Evolutionary conservation across 441 rosid species (phyloP).

Genomic region (Manihot esculenta): DNA sequence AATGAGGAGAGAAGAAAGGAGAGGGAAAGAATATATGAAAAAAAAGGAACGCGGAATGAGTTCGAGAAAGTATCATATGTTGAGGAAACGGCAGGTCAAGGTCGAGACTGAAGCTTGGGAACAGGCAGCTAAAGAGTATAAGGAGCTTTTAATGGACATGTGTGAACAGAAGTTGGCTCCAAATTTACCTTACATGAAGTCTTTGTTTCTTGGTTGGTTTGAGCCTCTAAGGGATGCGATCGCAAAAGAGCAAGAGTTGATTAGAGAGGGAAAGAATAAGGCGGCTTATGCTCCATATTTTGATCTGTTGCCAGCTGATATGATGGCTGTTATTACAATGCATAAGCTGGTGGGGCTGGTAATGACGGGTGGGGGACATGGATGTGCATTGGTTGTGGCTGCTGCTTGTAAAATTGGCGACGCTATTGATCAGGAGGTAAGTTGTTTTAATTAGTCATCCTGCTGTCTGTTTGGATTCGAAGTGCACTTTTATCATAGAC

Average conservation of each 20-base stretch:
- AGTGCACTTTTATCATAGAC: background rate
- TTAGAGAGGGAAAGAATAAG: constrained; percentile 49
- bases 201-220: constrained; percentile 94
- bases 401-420: constrained; percentile 80
- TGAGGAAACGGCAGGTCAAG: constrained; percentile 78
- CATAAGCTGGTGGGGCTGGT: constrained; percentile 71
- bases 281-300: constrained; percentile 53
- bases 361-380: constrained; percentile 77
- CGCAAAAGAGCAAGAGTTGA: constrained; percentile 60
- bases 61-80: constrained; percentile 37
- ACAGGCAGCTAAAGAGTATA: constrained; percentile 77
- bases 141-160: constrained; percentile 82
- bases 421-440: constrained; percentile 94
- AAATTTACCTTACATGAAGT: constrained; percentile 82
- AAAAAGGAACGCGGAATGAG: constrained; percentile 43
- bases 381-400: constrained; percentile 69
- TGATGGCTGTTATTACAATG: constrained; percentile 91
- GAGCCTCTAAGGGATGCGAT: constrained; percentile 87
- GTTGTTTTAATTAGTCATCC: constrained; percentile 17
- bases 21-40: constrained; percentile 29
- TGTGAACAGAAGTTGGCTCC: constrained; percentile 92
- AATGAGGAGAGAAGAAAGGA: constrained; percentile 52
- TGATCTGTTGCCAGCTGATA: constrained; percentile 78
- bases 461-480: constrained; percentile 16
- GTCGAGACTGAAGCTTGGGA: constrained; percentile 98